phyloP scores from a whole-genome alignment of 2,329 filamentous ascomycete species.

The Colletotrichum sp. region DNA sequence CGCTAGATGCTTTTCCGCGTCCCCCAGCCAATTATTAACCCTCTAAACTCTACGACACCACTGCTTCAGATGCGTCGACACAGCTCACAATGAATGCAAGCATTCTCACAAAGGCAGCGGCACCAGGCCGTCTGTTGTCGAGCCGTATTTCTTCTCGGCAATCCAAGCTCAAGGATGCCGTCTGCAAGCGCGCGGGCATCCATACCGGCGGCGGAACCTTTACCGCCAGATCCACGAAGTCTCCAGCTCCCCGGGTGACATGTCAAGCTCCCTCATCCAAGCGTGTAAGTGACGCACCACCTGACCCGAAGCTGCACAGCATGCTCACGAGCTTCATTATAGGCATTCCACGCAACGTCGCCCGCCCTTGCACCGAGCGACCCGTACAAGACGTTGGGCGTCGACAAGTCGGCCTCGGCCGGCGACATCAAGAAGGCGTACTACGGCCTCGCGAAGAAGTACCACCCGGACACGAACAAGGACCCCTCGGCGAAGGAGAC shows the following conservation, averaged over 20 bases:
- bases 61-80: slow-evolving; percentile 16
- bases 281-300: slow-evolving; percentile 20
- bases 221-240: slow-evolving; percentile 7
- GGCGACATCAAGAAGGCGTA: slow-evolving; percentile 98
- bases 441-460: slow-evolving; percentile 97
- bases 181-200: slow-evolving; percentile 38
- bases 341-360: slow-evolving; percentile 68
- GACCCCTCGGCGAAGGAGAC: slow-evolving; percentile 92
- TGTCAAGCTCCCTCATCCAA: slow-evolving; percentile 23
- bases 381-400: slow-evolving; percentile 87
- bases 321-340: neutral
- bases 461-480: slow-evolving; percentile 97
- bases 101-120: slow-evolving; percentile 50
- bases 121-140: slow-evolving; percentile 48
- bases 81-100: slow-evolving; percentile 51
- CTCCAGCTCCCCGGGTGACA: slow-evolving; percentile 32
- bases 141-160: slow-evolving; percentile 39
- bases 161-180: slow-evolving; percentile 43
- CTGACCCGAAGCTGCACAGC: neutral
- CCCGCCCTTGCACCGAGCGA: slow-evolving; percentile 66
- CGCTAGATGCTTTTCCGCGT: slow-evolving; percentile 9
- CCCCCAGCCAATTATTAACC: slow-evolving; percentile 8
- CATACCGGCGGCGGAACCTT: slow-evolving; percentile 17
- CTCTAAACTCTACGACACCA: slow-evolving; percentile 2
- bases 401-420: slow-evolving; percentile 79